A percentile compares a stretch with the other conserved stretches of the same genome.
Conservation (phyloP, 169 alveolate species). For the Plasmodium inui region DNA sequence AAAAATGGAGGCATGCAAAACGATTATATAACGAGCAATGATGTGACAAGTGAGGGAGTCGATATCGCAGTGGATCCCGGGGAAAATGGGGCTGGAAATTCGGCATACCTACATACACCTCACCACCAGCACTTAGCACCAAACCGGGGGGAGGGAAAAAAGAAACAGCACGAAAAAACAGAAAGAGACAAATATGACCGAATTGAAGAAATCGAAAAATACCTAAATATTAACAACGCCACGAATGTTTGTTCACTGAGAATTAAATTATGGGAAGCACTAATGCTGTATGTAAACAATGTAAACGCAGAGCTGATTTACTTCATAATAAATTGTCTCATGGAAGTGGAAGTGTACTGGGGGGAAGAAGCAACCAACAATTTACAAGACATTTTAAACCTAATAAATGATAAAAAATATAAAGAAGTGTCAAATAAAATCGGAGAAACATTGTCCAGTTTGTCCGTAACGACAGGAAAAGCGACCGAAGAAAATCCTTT, state of each 20-base stretch:
- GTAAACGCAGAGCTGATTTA: constrained; percentile 50
- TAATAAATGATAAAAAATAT: constrained; percentile 72
- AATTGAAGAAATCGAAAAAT: constrained; percentile 28
- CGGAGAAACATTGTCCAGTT: constrained; percentile 53
- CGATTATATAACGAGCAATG: constrained; percentile 26
- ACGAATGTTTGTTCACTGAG: constrained; percentile 60
- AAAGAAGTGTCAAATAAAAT: constrained; percentile 68
- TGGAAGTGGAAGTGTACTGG: constrained; percentile 68
- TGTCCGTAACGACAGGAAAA: constrained; percentile 69
- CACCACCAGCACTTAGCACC: not conserved
- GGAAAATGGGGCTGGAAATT: not conserved
- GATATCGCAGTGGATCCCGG: not conserved
- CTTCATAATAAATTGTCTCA: constrained; percentile 49
- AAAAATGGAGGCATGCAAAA: constrained; percentile 1
- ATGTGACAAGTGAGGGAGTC: constrained; percentile 7
- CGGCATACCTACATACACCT: not conserved
- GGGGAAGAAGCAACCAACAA: constrained; percentile 67
- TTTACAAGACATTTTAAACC: constrained; percentile 52
- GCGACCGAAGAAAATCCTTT: constrained; percentile 57
- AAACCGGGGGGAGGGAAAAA: not conserved
- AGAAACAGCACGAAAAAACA: not conserved
- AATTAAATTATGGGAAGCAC: constrained; percentile 74
- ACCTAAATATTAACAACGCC: constrained; percentile 59
- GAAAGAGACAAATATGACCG: constrained; percentile 52
- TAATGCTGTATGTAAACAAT: constrained; percentile 41